Base-by-base conservation (phyloP, 768 basidiomycete species). In the Pleurotus tuoliensis region DNA sequence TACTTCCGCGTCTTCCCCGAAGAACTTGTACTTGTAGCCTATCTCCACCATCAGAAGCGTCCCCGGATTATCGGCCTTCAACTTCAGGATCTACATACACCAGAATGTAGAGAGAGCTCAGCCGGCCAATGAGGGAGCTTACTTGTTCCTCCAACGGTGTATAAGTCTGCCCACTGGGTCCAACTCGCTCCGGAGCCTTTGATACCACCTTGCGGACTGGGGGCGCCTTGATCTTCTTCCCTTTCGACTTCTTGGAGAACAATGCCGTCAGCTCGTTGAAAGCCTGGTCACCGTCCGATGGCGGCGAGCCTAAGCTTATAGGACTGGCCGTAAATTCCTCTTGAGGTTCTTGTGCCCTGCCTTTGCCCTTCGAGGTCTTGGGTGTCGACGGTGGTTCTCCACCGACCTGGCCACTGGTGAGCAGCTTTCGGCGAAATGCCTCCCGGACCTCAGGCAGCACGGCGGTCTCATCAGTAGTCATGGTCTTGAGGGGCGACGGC, bases 1-100 rank as follows among this genome's bases (percentile, higher is more conserved):
- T 50, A 86, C 90, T 76, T 84, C 83, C 0, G 93, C 93, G 64
- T 94, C 93, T 18, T 93, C 86, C 48, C 84, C 87, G 63, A 86
- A 94, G 68, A 95, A 94, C 53, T 76, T 81, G 67, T 84, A 88
- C 67, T 88, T 94, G 69, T 94, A 94, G 4, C 92, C 92, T 25
- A 88, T 84, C 67, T 93, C 87, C 20, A 94, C 74, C 79, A 94
- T 84, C 11, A 94, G 74, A 37, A 94, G 60, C 3, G 82, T 83
- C 9, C 79, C 88, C 1, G 80, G 77, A 67, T 91, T 76, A 16
- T 85, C 80, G 54, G 74, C 72, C 69, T 91, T 90, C 11, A 93
- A 71, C 55, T 79, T 67, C 22, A 77, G 63, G 27, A 86, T 75
- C 84, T 86, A 47, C 13, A 51, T 34, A 30, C 11, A 22, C 39